Percentiles rank a stretch among this genome's conserved stretches.
These are phyloP conservation scores for Ascoidea asiatica DNA, from an alignment of 805 yeast species.

Conservation along the genomic window DNA sequence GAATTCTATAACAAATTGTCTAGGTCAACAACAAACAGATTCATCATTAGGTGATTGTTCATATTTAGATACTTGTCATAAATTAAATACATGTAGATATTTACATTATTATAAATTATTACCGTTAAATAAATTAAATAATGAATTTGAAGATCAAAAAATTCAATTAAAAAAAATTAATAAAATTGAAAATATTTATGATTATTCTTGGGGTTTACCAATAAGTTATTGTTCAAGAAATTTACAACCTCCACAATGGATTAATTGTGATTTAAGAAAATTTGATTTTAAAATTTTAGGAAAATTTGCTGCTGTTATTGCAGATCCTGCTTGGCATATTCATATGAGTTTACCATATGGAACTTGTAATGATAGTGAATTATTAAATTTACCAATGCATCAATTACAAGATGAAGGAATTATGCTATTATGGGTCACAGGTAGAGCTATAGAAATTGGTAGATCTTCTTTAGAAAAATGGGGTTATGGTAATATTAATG, in stretches of 20 bases:
- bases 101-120: constrained; percentile 54
- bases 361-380: constrained; percentile 64
- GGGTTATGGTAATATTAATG: constrained; percentile 76
- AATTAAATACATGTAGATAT: constrained; percentile 65
- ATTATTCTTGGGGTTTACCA: constrained; percentile 37
- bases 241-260: constrained; percentile 63
- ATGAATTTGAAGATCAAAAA: constrained; percentile 3
- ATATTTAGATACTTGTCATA: constrained; percentile 87
- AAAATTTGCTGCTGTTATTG: constrained; percentile 69
- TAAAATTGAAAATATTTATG: constrained; percentile 16
- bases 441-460: constrained; percentile 84
- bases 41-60: constrained; percentile 75
- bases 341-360: constrained; percentile 79
- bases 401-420: constrained; percentile 75
- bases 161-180: constrained; percentile 13
- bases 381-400: constrained; percentile 51
- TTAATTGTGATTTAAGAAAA: constrained; percentile 66
- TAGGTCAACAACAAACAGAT: constrained; percentile 40
- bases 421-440: constrained; percentile 86
- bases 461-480: constrained; percentile 60
- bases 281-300: constrained; percentile 65
- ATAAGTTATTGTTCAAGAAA: constrained; percentile 12
- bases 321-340: constrained; percentile 96
- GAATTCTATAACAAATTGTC: constrained; percentile 15
- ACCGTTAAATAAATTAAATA: constrained; percentile 19